Evolutionary conservation across 768 basidiomycete genomes (phyloP).

Genomic region (Kwoniella sp.): DNA sequence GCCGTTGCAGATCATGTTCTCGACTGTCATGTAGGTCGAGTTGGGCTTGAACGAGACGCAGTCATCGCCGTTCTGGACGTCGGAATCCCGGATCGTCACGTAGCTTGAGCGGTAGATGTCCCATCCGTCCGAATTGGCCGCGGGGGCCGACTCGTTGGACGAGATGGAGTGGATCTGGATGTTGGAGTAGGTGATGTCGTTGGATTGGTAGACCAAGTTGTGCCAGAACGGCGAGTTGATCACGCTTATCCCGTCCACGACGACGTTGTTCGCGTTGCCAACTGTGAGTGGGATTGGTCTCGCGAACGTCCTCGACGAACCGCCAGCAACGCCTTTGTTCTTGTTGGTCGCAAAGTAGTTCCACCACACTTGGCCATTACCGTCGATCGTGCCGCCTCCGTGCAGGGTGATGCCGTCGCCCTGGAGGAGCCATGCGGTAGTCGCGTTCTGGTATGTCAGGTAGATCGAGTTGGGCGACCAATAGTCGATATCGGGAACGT

Average conservation of each 20-base stretch:
- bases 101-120: conserved; percentile 63
- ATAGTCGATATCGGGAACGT: conserved; percentile 58
- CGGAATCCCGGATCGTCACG: conserved; percentile 56
- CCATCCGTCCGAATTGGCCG: conserved; percentile 63
- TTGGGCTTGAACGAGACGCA: conserved; percentile 63
- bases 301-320: conserved; percentile 59
- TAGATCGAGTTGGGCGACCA: conserved; percentile 59
- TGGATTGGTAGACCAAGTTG: conserved; percentile 59
- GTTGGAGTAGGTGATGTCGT: conserved; percentile 58
- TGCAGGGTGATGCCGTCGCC: conserved; percentile 50
- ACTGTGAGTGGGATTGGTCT: conserved; percentile 66
- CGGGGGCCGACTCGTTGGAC: conserved; percentile 33
- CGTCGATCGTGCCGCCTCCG: conserved; percentile 70
- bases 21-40: conserved; percentile 65
- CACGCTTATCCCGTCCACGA: conserved; percentile 59
- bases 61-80: conserved; percentile 60
- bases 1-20: conserved; percentile 66
- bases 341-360: conserved; percentile 50
- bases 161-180: conserved; percentile 52
- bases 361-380: conserved; percentile 64
- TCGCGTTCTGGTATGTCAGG: conserved; percentile 56
- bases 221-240: conserved; percentile 60
- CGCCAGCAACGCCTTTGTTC: conserved; percentile 58
- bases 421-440: conserved; percentile 40
- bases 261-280: conserved; percentile 62